These are phyloP conservation scores for Micractinium conductrix DNA, from an alignment of 139 green algal genomes.

Conservation along the genomic window DNA sequence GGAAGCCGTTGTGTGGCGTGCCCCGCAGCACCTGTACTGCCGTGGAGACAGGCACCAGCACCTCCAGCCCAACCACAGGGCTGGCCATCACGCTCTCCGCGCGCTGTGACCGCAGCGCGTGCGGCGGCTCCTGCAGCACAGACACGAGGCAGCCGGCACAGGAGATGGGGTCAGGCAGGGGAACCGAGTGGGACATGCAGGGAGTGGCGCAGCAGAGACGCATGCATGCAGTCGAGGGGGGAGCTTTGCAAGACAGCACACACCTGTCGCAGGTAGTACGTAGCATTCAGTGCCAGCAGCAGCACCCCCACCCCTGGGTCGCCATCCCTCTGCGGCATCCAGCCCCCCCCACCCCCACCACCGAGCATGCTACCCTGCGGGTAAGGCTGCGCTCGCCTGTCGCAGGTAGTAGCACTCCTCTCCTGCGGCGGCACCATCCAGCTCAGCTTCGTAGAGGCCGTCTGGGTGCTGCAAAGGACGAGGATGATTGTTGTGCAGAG, in stretches of 20 bases:
- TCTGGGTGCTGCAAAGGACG: no score
- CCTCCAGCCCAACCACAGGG: constrained; percentile 64
- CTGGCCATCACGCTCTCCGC: constrained; percentile 73
- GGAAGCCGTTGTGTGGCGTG: constrained; percentile 91
- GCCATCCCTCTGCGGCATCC: constrained; percentile 29
- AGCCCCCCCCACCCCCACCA: no score
- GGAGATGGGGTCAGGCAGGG: no score
- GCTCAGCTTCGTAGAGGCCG: constrained; percentile 90
- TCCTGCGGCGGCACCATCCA: constrained; percentile 76
- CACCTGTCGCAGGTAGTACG: no score
- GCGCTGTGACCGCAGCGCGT: constrained; percentile 62
- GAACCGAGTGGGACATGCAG: no score
- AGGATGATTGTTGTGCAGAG: no score
- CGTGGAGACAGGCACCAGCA: constrained; percentile 62
- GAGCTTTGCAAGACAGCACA: no score
- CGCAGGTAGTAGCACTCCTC: constrained; percentile 25
- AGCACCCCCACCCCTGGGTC: background rate
- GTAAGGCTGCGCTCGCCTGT: no score
- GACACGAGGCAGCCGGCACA: constrained; percentile 52
- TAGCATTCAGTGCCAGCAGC: no score
- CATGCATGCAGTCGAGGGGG: no score
- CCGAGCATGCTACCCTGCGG: no score
- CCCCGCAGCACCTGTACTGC: constrained; percentile 72
- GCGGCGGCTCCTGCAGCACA: constrained; percentile 74
- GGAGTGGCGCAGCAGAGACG: no score